These are phyloP conservation scores for Citrus unshiu DNA, from an alignment of 345 rosid species.

Conservation along the genomic window DNA sequence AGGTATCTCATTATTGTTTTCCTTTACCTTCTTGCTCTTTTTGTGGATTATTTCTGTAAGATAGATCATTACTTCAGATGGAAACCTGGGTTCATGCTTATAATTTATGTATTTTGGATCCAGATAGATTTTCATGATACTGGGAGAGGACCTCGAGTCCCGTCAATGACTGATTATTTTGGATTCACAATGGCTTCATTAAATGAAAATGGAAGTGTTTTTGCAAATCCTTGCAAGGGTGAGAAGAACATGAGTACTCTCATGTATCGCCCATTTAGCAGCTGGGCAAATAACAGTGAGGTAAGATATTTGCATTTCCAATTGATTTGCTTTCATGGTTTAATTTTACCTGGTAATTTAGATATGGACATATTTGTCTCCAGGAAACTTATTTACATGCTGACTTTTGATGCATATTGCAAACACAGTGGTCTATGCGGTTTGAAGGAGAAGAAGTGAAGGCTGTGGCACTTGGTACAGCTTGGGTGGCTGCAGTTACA, in stretches of 20 bases:
- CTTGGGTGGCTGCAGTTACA: constrained; percentile 95
- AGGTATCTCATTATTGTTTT: not conserved
- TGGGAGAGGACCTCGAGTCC: constrained; percentile 85
- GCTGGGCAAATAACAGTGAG: constrained; percentile 95
- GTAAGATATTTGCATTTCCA: constrained; percentile 33
- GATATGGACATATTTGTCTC: not conserved
- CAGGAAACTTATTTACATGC: constrained; percentile 7
- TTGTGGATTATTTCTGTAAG: not conserved
- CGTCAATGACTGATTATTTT: constrained; percentile 91
- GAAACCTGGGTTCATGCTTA: not conserved
- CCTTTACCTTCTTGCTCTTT: not conserved
- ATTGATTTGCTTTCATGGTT: not conserved
- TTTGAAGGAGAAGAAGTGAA: constrained; percentile 97
- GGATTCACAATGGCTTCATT: constrained; percentile 95
- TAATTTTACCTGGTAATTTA: not conserved
- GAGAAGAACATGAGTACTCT: constrained; percentile 92
- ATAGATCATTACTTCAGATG: not conserved
- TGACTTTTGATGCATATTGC: constrained; percentile 24
- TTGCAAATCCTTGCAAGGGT: constrained; percentile 92
- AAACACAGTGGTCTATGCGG: constrained; percentile 94
- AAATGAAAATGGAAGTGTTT: constrained; percentile 85
- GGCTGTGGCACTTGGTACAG: constrained; percentile 76
- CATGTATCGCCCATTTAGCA: constrained; percentile 82
- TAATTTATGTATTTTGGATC: constrained; percentile 14
- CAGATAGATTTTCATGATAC: constrained; percentile 99